A percentile compares a stretch with the other conserved stretches of the same genome.
These are phyloP conservation scores for Penicillium pancosmium DNA, from an alignment of 495 filamentous ascomycete species.

Conservation along the genomic window DNA sequence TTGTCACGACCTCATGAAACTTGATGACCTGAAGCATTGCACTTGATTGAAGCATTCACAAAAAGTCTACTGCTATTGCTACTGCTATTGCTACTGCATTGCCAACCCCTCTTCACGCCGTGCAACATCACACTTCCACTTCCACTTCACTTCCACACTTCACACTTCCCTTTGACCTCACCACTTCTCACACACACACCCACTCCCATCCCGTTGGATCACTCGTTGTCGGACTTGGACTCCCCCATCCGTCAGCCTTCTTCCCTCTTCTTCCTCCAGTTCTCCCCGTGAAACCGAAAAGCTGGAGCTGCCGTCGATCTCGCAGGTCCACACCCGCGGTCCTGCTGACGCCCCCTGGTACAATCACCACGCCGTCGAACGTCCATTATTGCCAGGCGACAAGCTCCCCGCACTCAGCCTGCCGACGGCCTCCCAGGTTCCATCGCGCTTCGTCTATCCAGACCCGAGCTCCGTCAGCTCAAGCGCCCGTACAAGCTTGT, in stretches of 20 bases:
- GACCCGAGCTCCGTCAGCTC: conserved; percentile 33
- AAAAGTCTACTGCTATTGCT: too few species aligned
- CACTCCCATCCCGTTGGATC: conserved; percentile 10
- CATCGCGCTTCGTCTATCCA: conserved; percentile 56
- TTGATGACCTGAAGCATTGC: conserved; percentile 48
- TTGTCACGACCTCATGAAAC: conserved; percentile 62
- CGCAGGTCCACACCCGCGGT: conserved; percentile 89
- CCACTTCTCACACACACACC: too few species aligned
- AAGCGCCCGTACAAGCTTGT: conserved; percentile 44
- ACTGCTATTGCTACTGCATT: too few species aligned
- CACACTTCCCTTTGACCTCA: conserved; percentile 3
- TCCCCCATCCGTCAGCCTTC: conserved; percentile 29
- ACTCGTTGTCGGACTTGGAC: conserved; percentile 29
- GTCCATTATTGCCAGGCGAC: conserved; percentile 70
- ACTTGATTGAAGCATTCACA: background rate
- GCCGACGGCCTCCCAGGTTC: conserved; percentile 61
- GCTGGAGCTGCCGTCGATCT: conserved; percentile 96
- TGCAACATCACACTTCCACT: conserved; percentile 20
- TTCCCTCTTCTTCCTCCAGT: conserved; percentile 34
- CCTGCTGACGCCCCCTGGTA: conserved; percentile 77
- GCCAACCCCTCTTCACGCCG: background rate
- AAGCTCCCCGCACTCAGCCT: conserved; percentile 77
- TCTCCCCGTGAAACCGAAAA: conserved; percentile 75
- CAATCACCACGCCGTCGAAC: conserved; percentile 69
- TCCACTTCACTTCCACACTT: conserved; percentile 2